Base-by-base conservation (phyloP, 257 asterid species). In the Lavandula angustifolia region DNA sequence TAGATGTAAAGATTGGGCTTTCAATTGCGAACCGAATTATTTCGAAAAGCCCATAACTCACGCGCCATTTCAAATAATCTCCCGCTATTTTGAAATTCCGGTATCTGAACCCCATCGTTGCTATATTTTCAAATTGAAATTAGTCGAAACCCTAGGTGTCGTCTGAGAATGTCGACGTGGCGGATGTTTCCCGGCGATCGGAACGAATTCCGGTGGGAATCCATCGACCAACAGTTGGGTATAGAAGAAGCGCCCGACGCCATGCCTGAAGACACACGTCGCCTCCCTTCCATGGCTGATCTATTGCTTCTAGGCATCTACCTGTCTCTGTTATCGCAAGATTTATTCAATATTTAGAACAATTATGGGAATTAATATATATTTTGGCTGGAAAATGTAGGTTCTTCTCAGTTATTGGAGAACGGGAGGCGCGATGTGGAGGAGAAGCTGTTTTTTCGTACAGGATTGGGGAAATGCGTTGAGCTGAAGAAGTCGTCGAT, bases 281-380 rank as follows among this genome's bases (percentile, higher is more conserved):
- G 81, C 65, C 86, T 94, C 50, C 97, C 97, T 60, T 87, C 97
- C 35, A 86, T 94, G 89, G 65, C 84, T 56, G 97, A 94, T 74
- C 85, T 94, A 55, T 79, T 94, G 78, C 88, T 85, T 68, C 84
- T 84, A 78, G 99, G 99, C 72, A 79, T 37, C 6, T 43, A 67
- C 14, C 33, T 37, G 17, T 14, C 18, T 41, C 13, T n/a, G 29
- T 53, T 63, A 9, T 41, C 48, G 13, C 38, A 13, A 46, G 34
- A 59, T 18, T 37, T 65, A 4, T 49, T 40, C 14, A 18, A 1
- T 8, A 11, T 66, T 51, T 51, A 43, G 34, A 10, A 3, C 50
- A 7, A 43, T 0, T n/a, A 14, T 18, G n/a, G 3, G 0, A 38
- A 10, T 32, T 33, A 16, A 33, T 54, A 13, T 58, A 14, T 49